A percentile compares a stretch with the other conserved stretches of the same genome.
phyloP scores from a whole-genome alignment of 148 eudicot genomes.

The Suaeda aralocaspica region DNA sequence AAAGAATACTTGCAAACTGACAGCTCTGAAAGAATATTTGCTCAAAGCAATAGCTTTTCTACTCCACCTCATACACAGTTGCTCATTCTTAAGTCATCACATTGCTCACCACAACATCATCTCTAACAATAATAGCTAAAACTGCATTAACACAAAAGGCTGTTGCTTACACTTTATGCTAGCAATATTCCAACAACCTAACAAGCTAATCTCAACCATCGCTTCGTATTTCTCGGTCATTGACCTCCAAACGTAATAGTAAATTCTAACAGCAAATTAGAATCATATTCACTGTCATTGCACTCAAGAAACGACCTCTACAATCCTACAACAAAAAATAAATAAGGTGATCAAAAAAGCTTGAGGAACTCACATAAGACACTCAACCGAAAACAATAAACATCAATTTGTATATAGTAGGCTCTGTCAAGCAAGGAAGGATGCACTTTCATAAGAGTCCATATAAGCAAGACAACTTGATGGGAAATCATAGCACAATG shows the following conservation, averaged over 20 bases:
- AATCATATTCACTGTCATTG: too few species aligned
- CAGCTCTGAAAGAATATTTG: too few species aligned
- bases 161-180: too few species aligned
- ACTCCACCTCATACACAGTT: not conserved
- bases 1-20: too few species aligned
- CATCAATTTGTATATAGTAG: too few species aligned
- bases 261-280: too few species aligned
- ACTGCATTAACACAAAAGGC: not conserved
- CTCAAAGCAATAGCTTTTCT: not conserved
- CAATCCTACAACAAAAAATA: too few species aligned
- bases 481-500: not conserved
- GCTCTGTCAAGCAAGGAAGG: not conserved
- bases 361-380: not conserved
- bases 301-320: too few species aligned
- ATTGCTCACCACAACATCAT: not conserved
- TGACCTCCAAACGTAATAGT: too few species aligned
- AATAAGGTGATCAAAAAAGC: not conserved
- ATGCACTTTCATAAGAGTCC: not conserved
- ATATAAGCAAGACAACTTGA: not conserved
- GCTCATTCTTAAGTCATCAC: not conserved
- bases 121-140: not conserved
- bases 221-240: too few species aligned
- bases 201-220: too few species aligned
- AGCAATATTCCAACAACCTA: too few species aligned
- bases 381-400: not conserved